These are phyloP conservation scores for Abelmoschus esculentus DNA, from an alignment of 345 rosid genomes.

Conservation along the genomic window DNA sequence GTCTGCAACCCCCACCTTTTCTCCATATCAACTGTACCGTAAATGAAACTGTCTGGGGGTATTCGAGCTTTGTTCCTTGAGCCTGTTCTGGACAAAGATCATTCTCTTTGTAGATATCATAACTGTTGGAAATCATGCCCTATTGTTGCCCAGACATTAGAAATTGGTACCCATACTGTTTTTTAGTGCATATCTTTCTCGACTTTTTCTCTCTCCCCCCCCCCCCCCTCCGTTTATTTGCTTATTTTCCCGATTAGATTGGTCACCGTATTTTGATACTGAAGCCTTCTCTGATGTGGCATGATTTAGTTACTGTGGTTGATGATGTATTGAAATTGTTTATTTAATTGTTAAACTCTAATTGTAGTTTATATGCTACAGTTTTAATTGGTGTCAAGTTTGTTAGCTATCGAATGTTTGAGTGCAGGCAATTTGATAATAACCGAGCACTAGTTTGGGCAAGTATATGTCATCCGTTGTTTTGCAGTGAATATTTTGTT, in stretches of 20 bases:
- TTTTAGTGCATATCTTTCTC: conserved; percentile 20
- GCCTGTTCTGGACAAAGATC: conserved; percentile 36
- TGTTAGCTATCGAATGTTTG: neutral
- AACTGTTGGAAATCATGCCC: conserved; percentile 38
- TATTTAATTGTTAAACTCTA: conserved; percentile 12
- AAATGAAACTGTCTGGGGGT: conserved; percentile 23
- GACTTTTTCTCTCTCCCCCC: too few species aligned
- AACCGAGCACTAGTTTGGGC: neutral
- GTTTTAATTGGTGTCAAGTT: conserved; percentile 2
- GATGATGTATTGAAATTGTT: conserved; percentile 12
- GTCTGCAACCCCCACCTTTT: conserved; percentile 35
- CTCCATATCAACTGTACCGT: conserved; percentile 20
- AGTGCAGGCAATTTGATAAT: neutral
- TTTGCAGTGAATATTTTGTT: neutral
- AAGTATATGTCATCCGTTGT: neutral
- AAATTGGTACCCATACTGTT: conserved; percentile 27
- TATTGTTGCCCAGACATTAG: conserved; percentile 26
- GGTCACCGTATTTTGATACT: conserved; percentile 28
- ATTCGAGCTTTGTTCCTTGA: conserved; percentile 25
- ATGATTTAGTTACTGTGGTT: conserved; percentile 21
- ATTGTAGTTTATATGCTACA: conserved; percentile 17
- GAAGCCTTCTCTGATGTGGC: conserved; percentile 18
- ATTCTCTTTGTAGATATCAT: conserved; percentile 48
- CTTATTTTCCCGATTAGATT: conserved; percentile 14
- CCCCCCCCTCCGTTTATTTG: conserved; percentile 27